phyloP scores from a whole-genome alignment of 192 early-diverging fungal species.

The Rhizophlyctis rosea region DNA sequence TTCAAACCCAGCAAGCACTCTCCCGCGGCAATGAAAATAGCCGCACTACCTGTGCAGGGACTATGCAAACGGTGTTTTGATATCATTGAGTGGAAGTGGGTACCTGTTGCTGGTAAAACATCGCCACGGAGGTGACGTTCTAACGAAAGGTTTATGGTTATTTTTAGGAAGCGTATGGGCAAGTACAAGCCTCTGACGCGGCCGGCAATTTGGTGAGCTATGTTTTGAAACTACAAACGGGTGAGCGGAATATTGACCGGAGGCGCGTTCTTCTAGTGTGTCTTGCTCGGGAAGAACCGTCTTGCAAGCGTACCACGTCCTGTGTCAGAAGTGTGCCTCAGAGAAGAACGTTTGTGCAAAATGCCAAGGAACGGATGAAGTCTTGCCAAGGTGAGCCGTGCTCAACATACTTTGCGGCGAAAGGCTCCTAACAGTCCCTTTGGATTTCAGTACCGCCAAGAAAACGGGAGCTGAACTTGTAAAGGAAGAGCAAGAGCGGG shows the following conservation, averaged over 20 bases:
- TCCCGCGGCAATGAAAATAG: conserved; percentile 70
- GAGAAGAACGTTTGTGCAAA: conserved; percentile 88
- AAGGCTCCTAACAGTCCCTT: conserved; percentile 3
- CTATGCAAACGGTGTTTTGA: conserved; percentile 51
- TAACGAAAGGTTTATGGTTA: no score
- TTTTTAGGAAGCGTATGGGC: conserved; percentile 77
- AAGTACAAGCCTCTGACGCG: conserved; percentile 96
- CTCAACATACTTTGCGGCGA: neutral
- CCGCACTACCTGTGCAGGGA: conserved; percentile 74
- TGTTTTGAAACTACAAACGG: neutral
- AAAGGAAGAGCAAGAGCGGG: conserved; percentile 71
- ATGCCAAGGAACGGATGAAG: conserved; percentile 70
- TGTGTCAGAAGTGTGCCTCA: conserved; percentile 83
- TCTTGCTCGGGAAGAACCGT: conserved; percentile 78
- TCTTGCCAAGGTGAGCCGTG: conserved; percentile 44
- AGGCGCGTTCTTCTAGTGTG: conserved; percentile 35
- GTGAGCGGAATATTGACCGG: conserved; percentile 1
- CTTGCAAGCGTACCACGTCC: conserved; percentile 91
- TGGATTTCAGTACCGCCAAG: conserved; percentile 9
- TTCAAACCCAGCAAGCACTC: conserved; percentile 87
- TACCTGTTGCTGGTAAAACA: neutral
- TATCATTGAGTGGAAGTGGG: conserved; percentile 50
- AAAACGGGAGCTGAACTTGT: conserved; percentile 61
- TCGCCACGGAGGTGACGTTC: no score
- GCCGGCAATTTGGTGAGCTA: conserved; percentile 78